Evolutionary conservation across 106 monocot species (phyloP).

Genomic region (Dendrobium officinale): DNA sequence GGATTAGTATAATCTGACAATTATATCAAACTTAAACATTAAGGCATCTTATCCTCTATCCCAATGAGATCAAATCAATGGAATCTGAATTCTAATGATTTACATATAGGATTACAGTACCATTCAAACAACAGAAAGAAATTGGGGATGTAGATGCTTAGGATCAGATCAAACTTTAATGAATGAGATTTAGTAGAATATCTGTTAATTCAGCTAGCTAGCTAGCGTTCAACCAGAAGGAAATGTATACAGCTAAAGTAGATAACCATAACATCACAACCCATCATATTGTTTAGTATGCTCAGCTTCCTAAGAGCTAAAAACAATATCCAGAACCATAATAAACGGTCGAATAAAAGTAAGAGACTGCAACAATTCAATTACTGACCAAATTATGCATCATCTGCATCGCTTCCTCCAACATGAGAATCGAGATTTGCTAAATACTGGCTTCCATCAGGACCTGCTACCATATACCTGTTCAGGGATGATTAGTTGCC

Average conservation of each 20-base stretch:
- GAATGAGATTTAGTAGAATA: no score
- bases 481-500: constrained; percentile 1
- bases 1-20: no score
- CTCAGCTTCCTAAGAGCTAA: constrained; percentile 1
- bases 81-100: not conserved
- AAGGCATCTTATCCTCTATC: no score
- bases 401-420: not conserved
- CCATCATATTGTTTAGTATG: not conserved
- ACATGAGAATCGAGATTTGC: not conserved
- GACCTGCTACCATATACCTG: not conserved
- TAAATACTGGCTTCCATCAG: not conserved
- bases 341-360: not conserved
- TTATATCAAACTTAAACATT: no score
- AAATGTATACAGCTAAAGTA: not conserved
- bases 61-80: no score
- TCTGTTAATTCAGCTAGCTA: no score
- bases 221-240: not conserved
- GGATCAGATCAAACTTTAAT: no score
- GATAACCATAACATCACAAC: not conserved
- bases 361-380: not conserved
- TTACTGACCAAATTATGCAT: not conserved
- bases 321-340: not conserved
- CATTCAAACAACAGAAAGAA: not conserved
- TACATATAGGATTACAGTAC: not conserved
- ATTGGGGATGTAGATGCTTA: not conserved